These are phyloP conservation scores for Ophiostoma australiae DNA, from an alignment of 2,329 filamentous ascomycete species.

Conservation along the genomic window DNA sequence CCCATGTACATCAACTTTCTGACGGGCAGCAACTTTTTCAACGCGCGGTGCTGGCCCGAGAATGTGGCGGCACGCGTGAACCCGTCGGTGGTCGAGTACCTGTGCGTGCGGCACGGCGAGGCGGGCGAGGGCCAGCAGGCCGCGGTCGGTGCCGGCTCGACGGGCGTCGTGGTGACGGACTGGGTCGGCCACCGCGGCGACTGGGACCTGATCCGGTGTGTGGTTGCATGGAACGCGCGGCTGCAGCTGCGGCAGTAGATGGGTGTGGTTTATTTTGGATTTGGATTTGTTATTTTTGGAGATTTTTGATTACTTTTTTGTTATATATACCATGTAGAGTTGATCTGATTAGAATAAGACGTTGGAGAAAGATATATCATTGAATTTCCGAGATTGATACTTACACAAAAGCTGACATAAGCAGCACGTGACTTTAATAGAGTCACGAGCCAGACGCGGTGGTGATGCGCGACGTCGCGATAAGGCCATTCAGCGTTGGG, in stretches of 20 bases:
- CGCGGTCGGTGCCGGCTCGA: constrained; percentile 64
- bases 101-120: constrained; percentile 54
- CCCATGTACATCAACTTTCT: constrained; percentile 89
- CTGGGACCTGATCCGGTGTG: constrained; percentile 83
- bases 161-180: constrained; percentile 86
- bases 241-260: constrained; percentile 46
- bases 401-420: neutral
- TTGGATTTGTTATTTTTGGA: neutral
- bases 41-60: constrained; percentile 86
- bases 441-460: constrained; percentile 1
- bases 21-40: constrained; percentile 91
- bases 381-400: too few species aligned
- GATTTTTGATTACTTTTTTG: neutral
- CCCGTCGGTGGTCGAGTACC: constrained; percentile 62
- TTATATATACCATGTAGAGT: neutral
- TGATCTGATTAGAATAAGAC: neutral
- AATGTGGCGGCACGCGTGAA: constrained; percentile 84
- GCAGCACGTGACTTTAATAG: neutral
- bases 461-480: constrained; percentile 18
- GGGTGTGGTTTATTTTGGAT: neutral
- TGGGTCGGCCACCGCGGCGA: constrained; percentile 84
- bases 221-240: constrained; percentile 85
- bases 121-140: constrained; percentile 47
- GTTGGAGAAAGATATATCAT: neutral
- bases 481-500: constrained; percentile 18